Percentiles rank a stretch among this genome's conserved stretches.
Evolutionary conservation across 176 grass and related monocot genomes (phyloP).

Genomic region (Hordeum marinum): DNA sequence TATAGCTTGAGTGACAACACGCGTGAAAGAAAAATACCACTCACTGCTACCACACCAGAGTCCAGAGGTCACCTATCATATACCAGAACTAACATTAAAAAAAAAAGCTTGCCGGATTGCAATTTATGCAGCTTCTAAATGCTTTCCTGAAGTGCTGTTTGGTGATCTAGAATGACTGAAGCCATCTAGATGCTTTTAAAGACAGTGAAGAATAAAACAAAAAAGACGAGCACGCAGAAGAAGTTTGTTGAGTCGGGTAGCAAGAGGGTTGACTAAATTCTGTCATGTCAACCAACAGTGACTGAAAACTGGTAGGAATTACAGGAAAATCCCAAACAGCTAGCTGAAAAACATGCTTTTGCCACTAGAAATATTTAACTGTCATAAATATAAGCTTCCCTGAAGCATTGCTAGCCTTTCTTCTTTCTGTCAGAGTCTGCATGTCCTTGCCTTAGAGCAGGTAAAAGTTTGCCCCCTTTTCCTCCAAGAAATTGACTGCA

Average conservation of each 20-base stretch:
- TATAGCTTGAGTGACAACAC: not conserved
- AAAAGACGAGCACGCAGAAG: not conserved
- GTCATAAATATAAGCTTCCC: constrained; percentile 20
- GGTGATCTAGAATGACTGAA: not conserved
- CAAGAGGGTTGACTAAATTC: constrained; percentile 35
- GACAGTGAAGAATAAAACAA: not conserved
- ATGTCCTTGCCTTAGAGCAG: constrained; percentile 38
- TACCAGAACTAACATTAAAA: not conserved
- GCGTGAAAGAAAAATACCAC: not conserved
- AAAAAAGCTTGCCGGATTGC: not conserved
- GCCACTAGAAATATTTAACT: not conserved
- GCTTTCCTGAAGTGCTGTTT: not conserved
- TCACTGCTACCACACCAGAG: not conserved
- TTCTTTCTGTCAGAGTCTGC: constrained; percentile 11
- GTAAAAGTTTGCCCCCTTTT: constrained; percentile 35
- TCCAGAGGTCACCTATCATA: not conserved
- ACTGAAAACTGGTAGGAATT: constrained; percentile 38
- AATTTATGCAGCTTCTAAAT: not conserved
- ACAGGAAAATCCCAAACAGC: constrained; percentile 17
- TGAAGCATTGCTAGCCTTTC: constrained; percentile 3
- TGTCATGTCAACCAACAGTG: constrained; percentile 36
- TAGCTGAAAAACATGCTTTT: not conserved
- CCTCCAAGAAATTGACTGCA: constrained; percentile 27
- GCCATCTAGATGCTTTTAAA: constrained; percentile 6
- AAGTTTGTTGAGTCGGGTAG: constrained; percentile 29